phyloP scores from a whole-genome alignment of 2,329 filamentous ascomycete genomes.

The Ophiostoma sp. region DNA sequence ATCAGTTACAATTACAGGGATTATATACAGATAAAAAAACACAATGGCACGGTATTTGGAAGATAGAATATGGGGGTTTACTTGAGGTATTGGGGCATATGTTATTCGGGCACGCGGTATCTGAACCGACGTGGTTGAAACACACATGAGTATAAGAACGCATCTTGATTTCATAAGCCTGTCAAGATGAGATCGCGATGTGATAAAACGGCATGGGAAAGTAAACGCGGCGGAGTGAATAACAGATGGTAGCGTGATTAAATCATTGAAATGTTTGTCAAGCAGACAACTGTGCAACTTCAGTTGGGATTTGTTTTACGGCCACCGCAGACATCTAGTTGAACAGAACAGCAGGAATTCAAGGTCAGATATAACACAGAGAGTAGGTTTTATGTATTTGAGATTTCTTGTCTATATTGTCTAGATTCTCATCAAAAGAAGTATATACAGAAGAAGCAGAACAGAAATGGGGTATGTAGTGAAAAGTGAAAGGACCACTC shows the following conservation, averaged over 20 bases:
- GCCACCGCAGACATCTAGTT: too few relatives aligned
- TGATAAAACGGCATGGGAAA: background rate
- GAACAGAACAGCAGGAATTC: too few relatives aligned
- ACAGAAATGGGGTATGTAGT: constrained; percentile 11
- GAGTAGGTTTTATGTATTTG: background rate
- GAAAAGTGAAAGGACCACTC: background rate
- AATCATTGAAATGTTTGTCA: too few relatives aligned
- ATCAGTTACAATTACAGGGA: background rate
- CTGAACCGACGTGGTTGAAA: background rate
- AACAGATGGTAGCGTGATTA: too few relatives aligned
- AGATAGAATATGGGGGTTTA: too few relatives aligned
- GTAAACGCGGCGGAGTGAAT: background rate
- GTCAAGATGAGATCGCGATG: background rate
- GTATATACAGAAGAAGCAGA: constrained; percentile 11
- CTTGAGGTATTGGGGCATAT: too few relatives aligned
- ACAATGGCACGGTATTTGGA: background rate
- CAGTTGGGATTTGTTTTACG: too few relatives aligned
- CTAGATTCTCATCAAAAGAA: background rate
- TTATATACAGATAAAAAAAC: background rate
- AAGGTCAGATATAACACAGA: background rate
- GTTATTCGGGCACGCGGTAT: background rate
- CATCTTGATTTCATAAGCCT: too few relatives aligned
- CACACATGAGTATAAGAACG: too few relatives aligned
- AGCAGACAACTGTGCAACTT: too few relatives aligned
- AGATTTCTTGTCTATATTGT: background rate